Percentiles rank a stretch among this genome's conserved stretches.
Conservation (phyloP, 139 green algal genomes). For the Micromonas pusilla region DNA sequence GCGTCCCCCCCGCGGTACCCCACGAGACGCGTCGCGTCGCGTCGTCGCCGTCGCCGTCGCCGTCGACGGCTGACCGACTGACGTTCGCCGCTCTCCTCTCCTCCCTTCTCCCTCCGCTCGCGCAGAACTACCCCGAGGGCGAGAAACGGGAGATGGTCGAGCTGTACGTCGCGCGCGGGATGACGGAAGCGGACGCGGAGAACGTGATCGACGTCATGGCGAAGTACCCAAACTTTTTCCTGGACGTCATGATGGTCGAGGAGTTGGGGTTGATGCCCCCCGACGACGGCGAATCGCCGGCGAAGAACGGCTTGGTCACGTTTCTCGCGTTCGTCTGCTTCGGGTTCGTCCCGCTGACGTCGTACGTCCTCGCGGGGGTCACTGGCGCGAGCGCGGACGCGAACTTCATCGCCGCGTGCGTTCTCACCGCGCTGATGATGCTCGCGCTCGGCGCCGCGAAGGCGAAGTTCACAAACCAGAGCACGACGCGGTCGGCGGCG, state of each 20-base stretch:
- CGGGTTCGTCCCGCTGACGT: conserved; percentile 23
- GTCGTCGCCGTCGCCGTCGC: too few relatives aligned
- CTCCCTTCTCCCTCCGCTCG: too few relatives aligned
- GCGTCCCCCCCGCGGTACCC: too few relatives aligned
- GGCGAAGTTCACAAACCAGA: conserved; percentile 26
- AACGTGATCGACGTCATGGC: conserved; percentile 15
- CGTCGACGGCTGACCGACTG: too few relatives aligned
- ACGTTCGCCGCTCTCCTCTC: too few relatives aligned
- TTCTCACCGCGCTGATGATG: conserved; percentile 15
- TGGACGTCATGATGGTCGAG: conserved; percentile 32
- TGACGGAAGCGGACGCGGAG: conserved; percentile 24
- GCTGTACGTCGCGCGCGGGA: conserved; percentile 16
- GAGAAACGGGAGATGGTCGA: conserved; percentile 32
- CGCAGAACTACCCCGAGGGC: conserved; percentile 27
- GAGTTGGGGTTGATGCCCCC: conserved; percentile 27
- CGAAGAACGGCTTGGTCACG: conserved; percentile 31
- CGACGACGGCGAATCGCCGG: conserved; percentile 4
- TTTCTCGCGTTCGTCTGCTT: conserved; percentile 27
- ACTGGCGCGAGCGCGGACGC: neutral
- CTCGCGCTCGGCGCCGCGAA: conserved; percentile 19
- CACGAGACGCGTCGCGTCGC: too few relatives aligned
- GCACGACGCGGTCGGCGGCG: neutral
- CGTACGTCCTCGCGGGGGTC: neutral
- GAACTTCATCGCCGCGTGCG: conserved; percentile 7
- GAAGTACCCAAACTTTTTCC: conserved; percentile 27